Evolutionary conservation across 768 basidiomycete species (phyloP).

Genomic region (Macrolepiota fuliginosa): DNA sequence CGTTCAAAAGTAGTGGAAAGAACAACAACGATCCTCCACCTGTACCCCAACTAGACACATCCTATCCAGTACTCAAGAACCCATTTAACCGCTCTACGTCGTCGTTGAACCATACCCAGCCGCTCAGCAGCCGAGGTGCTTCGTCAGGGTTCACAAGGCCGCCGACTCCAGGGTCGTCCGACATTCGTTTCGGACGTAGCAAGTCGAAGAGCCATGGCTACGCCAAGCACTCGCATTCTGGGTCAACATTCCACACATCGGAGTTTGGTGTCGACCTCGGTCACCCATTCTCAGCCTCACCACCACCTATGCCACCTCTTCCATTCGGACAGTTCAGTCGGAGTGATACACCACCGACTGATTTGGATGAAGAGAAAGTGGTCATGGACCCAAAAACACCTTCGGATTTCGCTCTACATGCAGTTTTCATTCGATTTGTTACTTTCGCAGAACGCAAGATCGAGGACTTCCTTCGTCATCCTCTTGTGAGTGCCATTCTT

Average conservation of each 20-base stretch:
- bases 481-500: constrained; percentile 49
- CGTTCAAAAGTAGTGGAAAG: constrained; percentile 71
- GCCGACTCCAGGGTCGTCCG: constrained; percentile 55
- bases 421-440: constrained; percentile 85
- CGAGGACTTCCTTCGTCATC: constrained; percentile 66
- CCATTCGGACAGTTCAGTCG: constrained; percentile 51
- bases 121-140: constrained; percentile 29
- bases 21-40: constrained; percentile 52
- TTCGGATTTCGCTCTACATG: constrained; percentile 85
- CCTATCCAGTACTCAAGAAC: constrained; percentile 74
- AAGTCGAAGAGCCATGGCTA: constrained; percentile 57
- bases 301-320: constrained; percentile 78
- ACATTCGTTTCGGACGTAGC: constrained; percentile 31
- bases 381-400: constrained; percentile 76
- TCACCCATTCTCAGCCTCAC: constrained; percentile 53
- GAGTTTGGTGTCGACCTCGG: constrained; percentile 73
- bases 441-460: constrained; percentile 78
- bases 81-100: constrained; percentile 83
- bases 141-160: constrained; percentile 49
- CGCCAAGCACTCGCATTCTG: constrained; percentile 74
- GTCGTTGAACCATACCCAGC: constrained; percentile 56
- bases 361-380: constrained; percentile 68
- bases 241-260: constrained; percentile 67
- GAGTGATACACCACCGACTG: constrained; percentile 52
- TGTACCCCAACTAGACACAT: constrained; percentile 65